Percentiles rank a stretch among this genome's conserved stretches.
phyloP scores from a whole-genome alignment of 768 basidiomycete species.

The Crassisporium funariophilum region DNA sequence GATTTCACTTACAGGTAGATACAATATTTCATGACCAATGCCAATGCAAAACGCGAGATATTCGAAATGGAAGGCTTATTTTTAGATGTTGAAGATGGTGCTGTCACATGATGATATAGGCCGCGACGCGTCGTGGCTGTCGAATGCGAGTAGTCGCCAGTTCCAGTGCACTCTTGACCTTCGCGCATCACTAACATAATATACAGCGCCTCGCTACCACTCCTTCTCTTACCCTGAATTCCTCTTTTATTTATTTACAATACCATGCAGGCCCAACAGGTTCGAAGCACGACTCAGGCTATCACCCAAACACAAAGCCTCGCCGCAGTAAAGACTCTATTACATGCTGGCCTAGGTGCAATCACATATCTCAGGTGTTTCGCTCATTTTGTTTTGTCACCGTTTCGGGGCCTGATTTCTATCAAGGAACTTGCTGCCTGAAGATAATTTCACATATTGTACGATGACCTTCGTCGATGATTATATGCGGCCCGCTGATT shows the following conservation, averaged over 20 bases:
- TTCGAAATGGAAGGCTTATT: no score
- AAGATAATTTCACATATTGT: constrained; percentile 80
- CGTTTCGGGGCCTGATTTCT: not conserved
- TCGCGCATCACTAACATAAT: no score
- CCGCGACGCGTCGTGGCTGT: no score
- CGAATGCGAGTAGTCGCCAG: no score
- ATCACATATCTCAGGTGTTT: constrained; percentile 73
- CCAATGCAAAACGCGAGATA: no score
- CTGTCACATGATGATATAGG: no score
- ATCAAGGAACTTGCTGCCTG: constrained; percentile 70
- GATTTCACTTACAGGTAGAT: no score
- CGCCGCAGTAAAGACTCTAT: constrained; percentile 68
- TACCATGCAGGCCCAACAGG: constrained; percentile 37
- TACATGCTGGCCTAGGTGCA: constrained; percentile 73
- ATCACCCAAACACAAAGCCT: constrained; percentile 64
- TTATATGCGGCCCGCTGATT: constrained; percentile 1
- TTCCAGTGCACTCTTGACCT: not conserved
- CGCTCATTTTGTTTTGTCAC: constrained; percentile 6
- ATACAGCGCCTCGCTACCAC: no score
- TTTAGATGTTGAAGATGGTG: no score
- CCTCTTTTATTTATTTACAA: constrained; percentile 1
- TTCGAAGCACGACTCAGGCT: constrained; percentile 40
- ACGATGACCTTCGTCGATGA: constrained; percentile 8
- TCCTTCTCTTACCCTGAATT: constrained; percentile 1
- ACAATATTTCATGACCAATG: no score